These are phyloP conservation scores for Thielaviopsis punctulata DNA, from an alignment of 2,329 filamentous ascomycete species.

Conservation along the genomic window DNA sequence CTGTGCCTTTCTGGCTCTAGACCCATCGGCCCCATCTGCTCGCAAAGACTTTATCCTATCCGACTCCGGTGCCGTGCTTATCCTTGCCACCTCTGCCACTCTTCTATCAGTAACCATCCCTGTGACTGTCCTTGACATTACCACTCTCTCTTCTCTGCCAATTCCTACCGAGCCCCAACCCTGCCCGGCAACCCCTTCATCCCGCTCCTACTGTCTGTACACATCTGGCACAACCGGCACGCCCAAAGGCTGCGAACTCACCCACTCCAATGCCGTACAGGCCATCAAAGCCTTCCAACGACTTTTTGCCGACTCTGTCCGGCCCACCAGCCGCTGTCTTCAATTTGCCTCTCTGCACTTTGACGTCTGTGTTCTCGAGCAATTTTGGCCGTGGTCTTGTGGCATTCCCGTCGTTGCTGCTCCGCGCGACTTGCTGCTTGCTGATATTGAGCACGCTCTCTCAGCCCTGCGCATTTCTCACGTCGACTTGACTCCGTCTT, in stretches of 20 bases:
- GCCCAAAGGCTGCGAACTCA: constrained; percentile 77
- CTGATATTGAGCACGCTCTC: constrained; percentile 62
- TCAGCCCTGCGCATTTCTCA: constrained; percentile 62
- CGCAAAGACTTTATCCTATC: constrained; percentile 62
- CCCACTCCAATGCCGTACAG: constrained; percentile 76
- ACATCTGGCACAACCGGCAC: constrained; percentile 77
- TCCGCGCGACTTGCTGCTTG: constrained; percentile 68
- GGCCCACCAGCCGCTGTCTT: constrained; percentile 57
- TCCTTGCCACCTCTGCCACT: constrained; percentile 32
- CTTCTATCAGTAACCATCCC: constrained; percentile 13
- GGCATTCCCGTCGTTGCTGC: constrained; percentile 73
- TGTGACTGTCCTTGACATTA: constrained; percentile 20
- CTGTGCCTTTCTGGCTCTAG: constrained; percentile 65
- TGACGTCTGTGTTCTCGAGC: constrained; percentile 81
- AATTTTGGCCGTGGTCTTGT: constrained; percentile 91
- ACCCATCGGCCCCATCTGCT: constrained; percentile 52
- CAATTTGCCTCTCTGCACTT: constrained; percentile 94
- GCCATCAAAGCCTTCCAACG: constrained; percentile 74
- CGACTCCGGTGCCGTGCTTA: constrained; percentile 49
- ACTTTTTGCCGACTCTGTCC: constrained; percentile 62
- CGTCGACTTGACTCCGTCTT: constrained; percentile 77
- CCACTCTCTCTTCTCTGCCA: constrained; percentile 14
- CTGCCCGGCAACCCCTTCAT: constrained; percentile 20
- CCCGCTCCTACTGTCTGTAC: constrained; percentile 69
- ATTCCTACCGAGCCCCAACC: background rate